A percentile compares a stretch with the other conserved stretches of the same genome.
Evolutionary conservation across 805 yeast species (phyloP).

Genomic region (Ogataea pini): DNA sequence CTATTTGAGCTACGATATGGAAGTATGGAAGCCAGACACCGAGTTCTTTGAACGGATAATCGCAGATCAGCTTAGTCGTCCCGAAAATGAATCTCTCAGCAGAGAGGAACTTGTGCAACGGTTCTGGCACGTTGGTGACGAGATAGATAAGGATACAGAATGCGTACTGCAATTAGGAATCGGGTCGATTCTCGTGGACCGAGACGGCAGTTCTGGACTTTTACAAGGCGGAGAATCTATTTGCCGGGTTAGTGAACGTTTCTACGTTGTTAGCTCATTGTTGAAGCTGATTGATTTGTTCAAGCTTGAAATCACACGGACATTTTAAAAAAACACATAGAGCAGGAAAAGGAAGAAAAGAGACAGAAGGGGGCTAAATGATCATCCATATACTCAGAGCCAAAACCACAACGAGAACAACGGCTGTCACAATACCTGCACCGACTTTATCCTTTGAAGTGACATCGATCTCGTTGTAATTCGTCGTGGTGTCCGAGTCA

Average conservation of each 20-base stretch:
- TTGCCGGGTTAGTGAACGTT: slow-evolving; percentile 15
- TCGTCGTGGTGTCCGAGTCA: slow-evolving; percentile 50
- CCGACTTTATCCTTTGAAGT: slow-evolving; percentile 76
- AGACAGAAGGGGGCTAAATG: slow-evolving; percentile 24
- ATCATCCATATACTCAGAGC: slow-evolving; percentile 82
- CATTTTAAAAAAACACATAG: background rate
- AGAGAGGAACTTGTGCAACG: slow-evolving; percentile 22
- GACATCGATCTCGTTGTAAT: slow-evolving; percentile 46
- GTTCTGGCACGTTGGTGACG: slow-evolving; percentile 73
- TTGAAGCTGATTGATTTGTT: slow-evolving; percentile 14
- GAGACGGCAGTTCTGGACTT: slow-evolving; percentile 19
- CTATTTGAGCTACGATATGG: slow-evolving; percentile 59
- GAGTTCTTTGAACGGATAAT: slow-evolving; percentile 46
- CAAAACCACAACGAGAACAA: slow-evolving; percentile 58
- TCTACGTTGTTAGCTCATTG: slow-evolving; percentile 23
- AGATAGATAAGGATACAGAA: slow-evolving; percentile 50
- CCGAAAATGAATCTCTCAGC: background rate
- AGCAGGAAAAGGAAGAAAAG: background rate
- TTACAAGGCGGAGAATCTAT: slow-evolving; percentile 11
- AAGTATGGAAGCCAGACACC: slow-evolving; percentile 51
- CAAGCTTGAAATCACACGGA: slow-evolving; percentile 3
- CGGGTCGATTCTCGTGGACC: slow-evolving; percentile 48
- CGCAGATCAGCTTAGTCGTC: slow-evolving; percentile 20
- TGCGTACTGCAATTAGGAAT: slow-evolving; percentile 60
- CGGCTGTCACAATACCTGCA: slow-evolving; percentile 83